Percentiles rank a stretch among this genome's conserved stretches.
Evolutionary conservation across 1,284 basidiomycete genomes (phyloP).

Genomic region (Earliella scabrosa): DNA sequence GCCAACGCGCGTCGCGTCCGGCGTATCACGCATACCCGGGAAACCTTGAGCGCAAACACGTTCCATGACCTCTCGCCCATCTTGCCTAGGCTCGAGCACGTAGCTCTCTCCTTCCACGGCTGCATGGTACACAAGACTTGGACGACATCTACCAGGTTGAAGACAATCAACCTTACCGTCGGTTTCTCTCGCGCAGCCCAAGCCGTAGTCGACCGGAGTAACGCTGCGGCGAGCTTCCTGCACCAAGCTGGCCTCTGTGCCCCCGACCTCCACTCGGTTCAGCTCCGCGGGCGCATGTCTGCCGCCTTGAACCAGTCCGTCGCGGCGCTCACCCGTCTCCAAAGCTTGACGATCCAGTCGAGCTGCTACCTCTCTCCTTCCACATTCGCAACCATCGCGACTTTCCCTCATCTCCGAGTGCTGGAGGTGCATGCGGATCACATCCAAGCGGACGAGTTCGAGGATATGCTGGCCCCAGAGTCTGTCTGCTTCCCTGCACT

Average conservation of each 20-base stretch:
- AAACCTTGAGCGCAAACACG: neutral
- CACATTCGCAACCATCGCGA: constrained; percentile 46
- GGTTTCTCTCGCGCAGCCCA: constrained; percentile 36
- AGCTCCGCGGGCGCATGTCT: constrained; percentile 51
- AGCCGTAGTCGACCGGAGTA: constrained; percentile 15
- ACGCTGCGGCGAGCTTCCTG: constrained; percentile 22
- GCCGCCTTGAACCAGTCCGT: constrained; percentile 41
- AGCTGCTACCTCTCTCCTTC: constrained; percentile 45
- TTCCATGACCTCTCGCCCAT: neutral
- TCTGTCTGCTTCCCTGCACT: constrained; percentile 44
- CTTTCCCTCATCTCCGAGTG: constrained; percentile 46
- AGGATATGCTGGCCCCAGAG: constrained; percentile 24
- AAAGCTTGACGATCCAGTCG: constrained; percentile 47
- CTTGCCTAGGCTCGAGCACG: constrained; percentile 43
- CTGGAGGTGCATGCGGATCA: constrained; percentile 52
- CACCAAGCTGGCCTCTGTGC: constrained; percentile 1
- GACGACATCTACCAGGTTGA: constrained; percentile 41
- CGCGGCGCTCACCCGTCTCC: constrained; percentile 42
- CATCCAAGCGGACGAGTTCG: constrained; percentile 41
- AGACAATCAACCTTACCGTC: constrained; percentile 46
- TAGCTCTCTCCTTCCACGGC: constrained; percentile 42
- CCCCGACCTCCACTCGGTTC: constrained; percentile 42
- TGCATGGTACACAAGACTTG: constrained; percentile 36
- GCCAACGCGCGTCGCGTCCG: constrained; percentile 53
- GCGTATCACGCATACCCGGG: constrained; percentile 36